Evolutionary conservation across 2,329 filamentous ascomycete genomes (phyloP).

Genomic region (Ophiognomonia clavigignenti-juglandacearum): DNA sequence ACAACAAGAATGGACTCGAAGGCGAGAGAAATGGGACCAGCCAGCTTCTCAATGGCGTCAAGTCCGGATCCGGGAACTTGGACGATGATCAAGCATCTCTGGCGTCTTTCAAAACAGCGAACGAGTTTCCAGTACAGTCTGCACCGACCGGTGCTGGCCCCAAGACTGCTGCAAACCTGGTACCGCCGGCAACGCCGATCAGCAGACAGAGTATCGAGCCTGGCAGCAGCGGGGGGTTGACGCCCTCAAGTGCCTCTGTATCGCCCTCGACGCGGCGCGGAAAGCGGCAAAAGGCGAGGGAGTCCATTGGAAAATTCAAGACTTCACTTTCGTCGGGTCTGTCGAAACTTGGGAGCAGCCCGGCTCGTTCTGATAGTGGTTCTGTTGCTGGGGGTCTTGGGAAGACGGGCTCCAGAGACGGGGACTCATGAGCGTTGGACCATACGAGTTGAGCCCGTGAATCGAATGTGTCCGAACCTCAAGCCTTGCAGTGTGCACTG

Average conservation of each 20-base stretch:
- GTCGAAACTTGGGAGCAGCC: constrained; percentile 5
- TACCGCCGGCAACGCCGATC: not conserved
- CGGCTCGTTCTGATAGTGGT: constrained; percentile 1
- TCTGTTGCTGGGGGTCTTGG: not conserved
- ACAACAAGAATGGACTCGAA: not conserved
- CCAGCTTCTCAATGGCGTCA: not conserved
- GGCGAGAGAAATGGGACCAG: not conserved
- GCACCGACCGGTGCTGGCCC: not conserved
- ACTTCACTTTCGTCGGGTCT: constrained; percentile 4
- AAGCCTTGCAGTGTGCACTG: too few species aligned
- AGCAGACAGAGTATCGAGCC: not conserved
- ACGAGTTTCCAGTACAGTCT: not conserved
- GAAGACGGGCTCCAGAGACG: too few species aligned
- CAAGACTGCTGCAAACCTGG: not conserved
- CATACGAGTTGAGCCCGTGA: too few species aligned
- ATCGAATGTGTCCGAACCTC: too few species aligned
- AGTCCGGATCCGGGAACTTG: not conserved
- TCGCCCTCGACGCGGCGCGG: constrained; percentile 3
- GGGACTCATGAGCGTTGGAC: too few species aligned
- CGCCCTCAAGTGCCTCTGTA: not conserved
- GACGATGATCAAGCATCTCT: constrained; percentile 5
- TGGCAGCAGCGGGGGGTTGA: not conserved
- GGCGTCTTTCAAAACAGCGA: constrained; percentile 11
- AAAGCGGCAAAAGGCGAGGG: constrained; percentile 7
- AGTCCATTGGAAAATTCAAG: constrained; percentile 7